Percentiles rank a stretch among this genome's conserved stretches.
Conservation (phyloP, 176 grass and related monocot species). For the Triticum monococcum region DNA sequence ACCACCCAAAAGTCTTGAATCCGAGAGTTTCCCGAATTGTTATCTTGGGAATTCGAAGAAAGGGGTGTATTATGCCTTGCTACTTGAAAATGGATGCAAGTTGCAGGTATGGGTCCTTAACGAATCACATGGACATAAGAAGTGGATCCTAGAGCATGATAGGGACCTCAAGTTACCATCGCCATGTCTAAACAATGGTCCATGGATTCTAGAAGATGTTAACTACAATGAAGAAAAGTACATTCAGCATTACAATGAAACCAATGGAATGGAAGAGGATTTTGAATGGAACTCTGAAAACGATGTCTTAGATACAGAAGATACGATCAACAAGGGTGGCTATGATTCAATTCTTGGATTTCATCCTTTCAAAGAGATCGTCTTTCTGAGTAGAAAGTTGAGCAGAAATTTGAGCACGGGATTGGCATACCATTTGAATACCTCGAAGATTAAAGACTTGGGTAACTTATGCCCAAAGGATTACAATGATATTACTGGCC, state of each 20-base stretch:
- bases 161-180: background rate
- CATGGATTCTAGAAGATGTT: conserved; percentile 7
- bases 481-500: background rate
- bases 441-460: background rate
- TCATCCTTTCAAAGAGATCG: background rate
- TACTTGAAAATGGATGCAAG: background rate
- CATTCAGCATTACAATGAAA: background rate
- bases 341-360: background rate
- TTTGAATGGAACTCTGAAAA: conserved; percentile 7
- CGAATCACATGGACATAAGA: background rate
- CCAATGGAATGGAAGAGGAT: background rate
- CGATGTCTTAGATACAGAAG: background rate
- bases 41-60: background rate
- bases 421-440: conserved; percentile 19
- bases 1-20: background rate
- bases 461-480: background rate
- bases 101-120: background rate
- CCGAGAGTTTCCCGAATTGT: background rate
- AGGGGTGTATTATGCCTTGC: background rate
- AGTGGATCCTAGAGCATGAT: background rate
- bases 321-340: no score
- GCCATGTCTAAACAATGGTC: background rate
- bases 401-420: background rate
- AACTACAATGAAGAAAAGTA: background rate
- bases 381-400: background rate